These are phyloP conservation scores for Fusarium robinianum DNA, from an alignment of 2,329 filamentous ascomycete genomes.

Conservation along the genomic window DNA sequence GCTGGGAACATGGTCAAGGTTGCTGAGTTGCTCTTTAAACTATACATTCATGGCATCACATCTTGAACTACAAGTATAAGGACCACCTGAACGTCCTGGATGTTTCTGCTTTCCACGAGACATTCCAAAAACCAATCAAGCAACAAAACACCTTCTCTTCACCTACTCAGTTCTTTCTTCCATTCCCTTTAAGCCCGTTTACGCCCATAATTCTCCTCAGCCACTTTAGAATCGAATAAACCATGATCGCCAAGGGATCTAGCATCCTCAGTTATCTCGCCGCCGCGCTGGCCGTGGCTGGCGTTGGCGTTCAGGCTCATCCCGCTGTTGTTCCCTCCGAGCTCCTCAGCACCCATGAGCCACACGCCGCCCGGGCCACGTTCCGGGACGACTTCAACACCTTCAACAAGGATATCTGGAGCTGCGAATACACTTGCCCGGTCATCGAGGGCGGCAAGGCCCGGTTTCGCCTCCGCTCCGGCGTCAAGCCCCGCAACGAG, in stretches of 20 bases:
- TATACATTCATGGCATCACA: no score
- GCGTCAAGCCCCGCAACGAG: slow-evolving; percentile 9
- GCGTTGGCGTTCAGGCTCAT: slow-evolving; percentile 2
- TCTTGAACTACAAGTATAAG: no score
- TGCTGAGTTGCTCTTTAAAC: no score
- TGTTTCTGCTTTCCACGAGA: no score
- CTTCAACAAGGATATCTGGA: slow-evolving; percentile 15
- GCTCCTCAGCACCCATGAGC: background rate
- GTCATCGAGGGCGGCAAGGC: slow-evolving; percentile 23
- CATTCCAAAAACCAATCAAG: no score
- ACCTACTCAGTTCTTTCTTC: no score
- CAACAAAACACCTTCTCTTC: no score
- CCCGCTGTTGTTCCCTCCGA: background rate
- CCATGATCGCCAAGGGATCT: background rate
- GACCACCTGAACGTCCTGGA: no score
- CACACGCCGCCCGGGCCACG: background rate
- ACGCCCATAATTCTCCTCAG: no score
- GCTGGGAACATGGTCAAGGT: no score
- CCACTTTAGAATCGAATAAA: no score
- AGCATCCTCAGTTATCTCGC: background rate
- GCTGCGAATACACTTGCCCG: slow-evolving; percentile 24
- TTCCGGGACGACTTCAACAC: slow-evolving; percentile 22
- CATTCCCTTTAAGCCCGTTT: no score
- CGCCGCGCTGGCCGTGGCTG: slow-evolving; percentile 7
- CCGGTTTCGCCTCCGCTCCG: slow-evolving; percentile 14